These are phyloP conservation scores for Xerocomellus intermedius DNA, from an alignment of 768 basidiomycete genomes.

Conservation along the genomic window DNA sequence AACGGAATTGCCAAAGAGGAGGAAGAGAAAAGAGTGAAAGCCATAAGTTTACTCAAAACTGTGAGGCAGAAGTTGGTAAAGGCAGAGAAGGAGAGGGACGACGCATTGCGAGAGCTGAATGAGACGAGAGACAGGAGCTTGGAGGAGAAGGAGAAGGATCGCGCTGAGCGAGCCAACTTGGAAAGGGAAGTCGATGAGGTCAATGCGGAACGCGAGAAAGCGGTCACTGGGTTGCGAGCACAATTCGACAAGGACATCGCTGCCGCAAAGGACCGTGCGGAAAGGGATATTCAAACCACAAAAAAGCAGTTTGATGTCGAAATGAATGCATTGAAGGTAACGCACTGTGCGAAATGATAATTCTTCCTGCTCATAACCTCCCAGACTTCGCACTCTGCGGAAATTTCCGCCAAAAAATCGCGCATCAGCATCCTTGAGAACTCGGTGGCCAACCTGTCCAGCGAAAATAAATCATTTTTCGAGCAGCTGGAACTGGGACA, in stretches of 20 bases:
- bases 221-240: constrained; percentile 53
- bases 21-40: constrained; percentile 96
- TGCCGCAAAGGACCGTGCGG: constrained; percentile 59
- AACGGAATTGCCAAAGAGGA: constrained; percentile 80
- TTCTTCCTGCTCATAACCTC: constrained; percentile 4
- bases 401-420: constrained; percentile 54
- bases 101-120: constrained; percentile 58
- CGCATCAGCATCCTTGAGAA: constrained; percentile 70
- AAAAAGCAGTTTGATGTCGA: constrained; percentile 79
- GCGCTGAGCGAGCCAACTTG: constrained; percentile 50
- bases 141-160: constrained; percentile 44
- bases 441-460: constrained; percentile 63
- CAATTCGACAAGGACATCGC: constrained; percentile 75
- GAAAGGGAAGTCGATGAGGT: constrained; percentile 62
- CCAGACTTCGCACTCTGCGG: constrained; percentile 69
- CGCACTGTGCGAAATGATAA: constrained; percentile 3
- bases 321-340: constrained; percentile 69
- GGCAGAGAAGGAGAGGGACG: constrained; percentile 91
- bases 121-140: constrained; percentile 52
- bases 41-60: constrained; percentile 88
- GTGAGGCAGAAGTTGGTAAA: constrained; percentile 97
- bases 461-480: constrained; percentile 79
- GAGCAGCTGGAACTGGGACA: constrained; percentile 85
- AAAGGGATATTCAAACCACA: constrained; percentile 66
- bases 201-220: constrained; percentile 62